Evolutionary conservation across 2,329 filamentous ascomycete species (phyloP).

Genomic region (Parafenestella ontariensis): DNA sequence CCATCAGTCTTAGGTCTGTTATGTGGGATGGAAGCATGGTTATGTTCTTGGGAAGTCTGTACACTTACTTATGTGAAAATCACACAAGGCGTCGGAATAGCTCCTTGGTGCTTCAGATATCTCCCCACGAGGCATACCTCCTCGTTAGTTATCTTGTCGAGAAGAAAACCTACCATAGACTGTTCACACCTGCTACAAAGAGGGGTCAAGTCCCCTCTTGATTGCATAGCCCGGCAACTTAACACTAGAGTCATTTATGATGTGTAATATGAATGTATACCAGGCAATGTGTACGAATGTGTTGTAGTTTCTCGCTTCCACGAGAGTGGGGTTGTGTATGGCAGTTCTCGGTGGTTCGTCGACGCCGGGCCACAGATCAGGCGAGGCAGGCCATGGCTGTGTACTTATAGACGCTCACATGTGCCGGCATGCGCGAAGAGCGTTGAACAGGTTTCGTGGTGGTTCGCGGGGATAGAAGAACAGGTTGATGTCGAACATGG

Average conservation of each 20-base stretch:
- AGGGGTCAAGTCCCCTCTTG: neutral
- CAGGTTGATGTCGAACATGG: conserved; percentile 6
- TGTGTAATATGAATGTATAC: neutral
- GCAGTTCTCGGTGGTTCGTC: conserved; percentile 9
- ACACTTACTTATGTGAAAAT: neutral
- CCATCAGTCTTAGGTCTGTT: conserved; percentile 3
- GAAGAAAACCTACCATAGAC: neutral
- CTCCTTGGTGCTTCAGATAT: neutral
- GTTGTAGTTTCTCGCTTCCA: conserved; percentile 9
- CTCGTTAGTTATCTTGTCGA: neutral
- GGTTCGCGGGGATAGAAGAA: neutral
- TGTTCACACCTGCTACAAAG: neutral
- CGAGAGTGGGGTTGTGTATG: conserved; percentile 14
- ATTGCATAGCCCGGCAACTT: neutral
- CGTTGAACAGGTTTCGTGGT: neutral
- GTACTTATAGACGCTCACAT: neutral
- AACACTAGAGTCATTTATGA: neutral
- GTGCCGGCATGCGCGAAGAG: neutral
- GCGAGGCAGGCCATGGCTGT: neutral
- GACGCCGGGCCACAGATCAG: conserved; percentile 7
- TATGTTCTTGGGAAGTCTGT: neutral
- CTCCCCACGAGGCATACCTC: neutral
- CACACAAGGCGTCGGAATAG: neutral
- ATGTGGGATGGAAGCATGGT: neutral
- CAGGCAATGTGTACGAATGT: neutral